These are phyloP conservation scores for Suhomyces tanzawaensis DNA, from an alignment of 805 yeast genomes.

Conservation along the genomic window DNA sequence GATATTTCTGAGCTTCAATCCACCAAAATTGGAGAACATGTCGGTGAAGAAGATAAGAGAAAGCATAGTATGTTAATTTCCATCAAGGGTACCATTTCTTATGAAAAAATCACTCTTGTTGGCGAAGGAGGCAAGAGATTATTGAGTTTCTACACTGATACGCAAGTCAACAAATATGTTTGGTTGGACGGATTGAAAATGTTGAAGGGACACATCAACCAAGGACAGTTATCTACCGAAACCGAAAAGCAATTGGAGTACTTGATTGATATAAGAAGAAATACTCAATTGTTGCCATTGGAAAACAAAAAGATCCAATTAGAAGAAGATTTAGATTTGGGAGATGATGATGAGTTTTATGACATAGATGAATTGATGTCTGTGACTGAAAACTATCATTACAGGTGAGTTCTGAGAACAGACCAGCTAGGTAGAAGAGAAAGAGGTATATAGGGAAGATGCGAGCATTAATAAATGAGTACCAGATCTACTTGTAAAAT, in stretches of 20 bases:
- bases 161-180: conserved; percentile 61
- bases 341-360: conserved; percentile 29
- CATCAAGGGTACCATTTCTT: conserved; percentile 54
- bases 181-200: conserved; percentile 78
- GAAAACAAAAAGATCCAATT: conserved; percentile 22
- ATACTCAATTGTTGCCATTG: conserved; percentile 39
- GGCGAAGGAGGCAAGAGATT: conserved; percentile 42
- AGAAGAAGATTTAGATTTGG: conserved; percentile 20
- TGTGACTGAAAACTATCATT: conserved; percentile 24
- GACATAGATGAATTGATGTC: conserved; percentile 25
- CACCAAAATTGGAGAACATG: conserved; percentile 44
- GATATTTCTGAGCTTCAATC: conserved; percentile 52
- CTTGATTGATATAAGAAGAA: conserved; percentile 36
- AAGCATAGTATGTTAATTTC: conserved; percentile 48
- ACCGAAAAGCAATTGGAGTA: conserved; percentile 35
- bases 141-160: conserved; percentile 66
- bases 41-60: conserved; percentile 41
- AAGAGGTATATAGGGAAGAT: background rate
- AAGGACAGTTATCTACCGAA: conserved; percentile 34
- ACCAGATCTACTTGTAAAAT: no score
- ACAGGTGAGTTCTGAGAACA: conserved; percentile 14
- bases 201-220: conserved; percentile 34
- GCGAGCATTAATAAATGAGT: no score
- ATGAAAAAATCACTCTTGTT: conserved; percentile 53
- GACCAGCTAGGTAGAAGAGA: background rate